A percentile compares a stretch with the other conserved stretches of the same genome.
Evolutionary conservation across 441 rosid species (phyloP).

Genomic region (Adansonia gregorii): DNA sequence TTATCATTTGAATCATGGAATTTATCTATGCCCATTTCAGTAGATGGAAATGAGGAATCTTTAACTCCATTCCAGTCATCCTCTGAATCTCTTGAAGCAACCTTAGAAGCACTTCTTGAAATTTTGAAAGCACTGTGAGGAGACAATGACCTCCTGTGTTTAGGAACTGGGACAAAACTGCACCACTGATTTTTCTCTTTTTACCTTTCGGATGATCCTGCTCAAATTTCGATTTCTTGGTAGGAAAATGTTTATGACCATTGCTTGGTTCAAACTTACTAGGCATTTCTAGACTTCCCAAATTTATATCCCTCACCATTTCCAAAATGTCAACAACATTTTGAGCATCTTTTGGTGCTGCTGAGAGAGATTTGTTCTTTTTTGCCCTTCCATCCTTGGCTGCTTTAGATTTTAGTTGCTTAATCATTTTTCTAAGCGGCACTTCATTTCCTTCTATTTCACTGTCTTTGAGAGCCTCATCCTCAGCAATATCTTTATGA

Average conservation of each 20-base stretch:
- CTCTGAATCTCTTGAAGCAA: slow-evolving; percentile 39
- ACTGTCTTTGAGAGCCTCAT: slow-evolving; percentile 56
- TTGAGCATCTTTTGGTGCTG: slow-evolving; percentile 55
- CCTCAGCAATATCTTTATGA: slow-evolving; percentile 48
- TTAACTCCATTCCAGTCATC: slow-evolving; percentile 44
- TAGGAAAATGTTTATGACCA: slow-evolving; percentile 66
- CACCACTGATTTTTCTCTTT: slow-evolving; percentile 63
- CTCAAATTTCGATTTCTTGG: slow-evolving; percentile 45
- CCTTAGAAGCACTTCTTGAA: slow-evolving; percentile 44
- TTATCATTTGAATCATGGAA: slow-evolving; percentile 47
- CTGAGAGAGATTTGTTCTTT: slow-evolving; percentile 53
- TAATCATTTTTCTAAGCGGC: slow-evolving; percentile 80
- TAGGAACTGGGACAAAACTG: slow-evolving; percentile 60
- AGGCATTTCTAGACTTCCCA: slow-evolving; percentile 59
- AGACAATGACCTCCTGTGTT: slow-evolving; percentile 70
- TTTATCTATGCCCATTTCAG: slow-evolving; percentile 37
- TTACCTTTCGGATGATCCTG: slow-evolving; percentile 52
- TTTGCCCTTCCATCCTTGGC: slow-evolving; percentile 59
- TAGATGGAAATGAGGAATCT: slow-evolving; percentile 31
- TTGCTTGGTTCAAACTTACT: slow-evolving; percentile 79
- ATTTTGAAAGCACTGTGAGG: slow-evolving; percentile 63
- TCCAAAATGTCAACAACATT: slow-evolving; percentile 81
- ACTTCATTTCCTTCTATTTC: slow-evolving; percentile 81
- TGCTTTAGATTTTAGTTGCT: slow-evolving; percentile 71
- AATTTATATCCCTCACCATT: slow-evolving; percentile 90